Evolutionary conservation across 352 stramenopile species (phyloP).

Genomic region (Pythium scleroteichum): DNA sequence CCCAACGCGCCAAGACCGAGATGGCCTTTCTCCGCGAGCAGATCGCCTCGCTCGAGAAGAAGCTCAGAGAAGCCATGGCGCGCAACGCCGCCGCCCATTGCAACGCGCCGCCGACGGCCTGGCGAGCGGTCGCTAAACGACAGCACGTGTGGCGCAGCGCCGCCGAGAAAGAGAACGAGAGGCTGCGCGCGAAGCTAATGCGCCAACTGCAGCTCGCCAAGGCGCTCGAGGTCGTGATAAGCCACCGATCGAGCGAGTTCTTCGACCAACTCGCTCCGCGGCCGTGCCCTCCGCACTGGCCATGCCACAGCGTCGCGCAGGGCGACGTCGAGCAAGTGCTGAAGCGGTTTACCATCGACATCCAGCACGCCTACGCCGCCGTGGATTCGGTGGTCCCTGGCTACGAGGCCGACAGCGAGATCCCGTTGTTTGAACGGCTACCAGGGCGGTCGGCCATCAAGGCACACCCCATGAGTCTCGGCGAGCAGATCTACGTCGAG

Average conservation of each 20-base stretch:
- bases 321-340: neutral
- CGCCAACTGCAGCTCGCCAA: neutral
- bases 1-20: neutral
- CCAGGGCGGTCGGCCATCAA: neutral
- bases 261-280: neutral
- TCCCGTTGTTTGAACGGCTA: neutral
- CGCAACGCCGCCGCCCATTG: neutral
- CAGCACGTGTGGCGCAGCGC: neutral
- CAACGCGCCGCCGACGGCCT: neutral
- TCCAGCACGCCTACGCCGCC: neutral
- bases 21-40: neutral
- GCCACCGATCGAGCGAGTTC: neutral
- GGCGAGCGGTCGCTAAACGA: neutral
- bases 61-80: neutral
- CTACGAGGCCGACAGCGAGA: neutral
- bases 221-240: neutral
- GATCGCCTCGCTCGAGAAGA: neutral
- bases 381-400: neutral
- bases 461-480: neutral
- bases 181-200: neutral
- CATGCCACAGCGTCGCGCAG: neutral
- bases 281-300: neutral
- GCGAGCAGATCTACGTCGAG: neutral
- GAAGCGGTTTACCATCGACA: neutral
- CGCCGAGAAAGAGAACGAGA: constrained; percentile 1